Evolutionary conservation across 768 basidiomycete species (phyloP).

Genomic region (Lentinula guzmanii): DNA sequence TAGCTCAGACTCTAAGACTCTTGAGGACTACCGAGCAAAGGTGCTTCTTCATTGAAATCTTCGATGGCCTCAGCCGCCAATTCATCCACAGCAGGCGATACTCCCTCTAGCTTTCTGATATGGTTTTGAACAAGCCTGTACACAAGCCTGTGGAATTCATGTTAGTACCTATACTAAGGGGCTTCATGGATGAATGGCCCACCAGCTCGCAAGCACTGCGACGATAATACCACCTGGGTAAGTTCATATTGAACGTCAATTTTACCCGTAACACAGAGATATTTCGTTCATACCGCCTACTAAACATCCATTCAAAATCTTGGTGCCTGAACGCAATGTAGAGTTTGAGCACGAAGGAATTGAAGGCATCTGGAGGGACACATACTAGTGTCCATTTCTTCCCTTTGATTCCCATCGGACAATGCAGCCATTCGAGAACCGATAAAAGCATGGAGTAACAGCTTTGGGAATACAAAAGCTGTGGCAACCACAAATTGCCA

Average conservation of each 20-base stretch:
- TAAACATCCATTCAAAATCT: constrained; percentile 56
- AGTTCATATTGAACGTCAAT: not conserved
- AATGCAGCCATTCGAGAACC: constrained; percentile 69
- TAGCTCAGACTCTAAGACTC: not conserved
- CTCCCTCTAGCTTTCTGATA: constrained; percentile 46
- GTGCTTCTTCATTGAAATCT: constrained; percentile 53
- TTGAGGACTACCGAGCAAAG: constrained; percentile 32
- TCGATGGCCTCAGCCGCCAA: constrained; percentile 56
- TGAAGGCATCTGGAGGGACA: constrained; percentile 15
- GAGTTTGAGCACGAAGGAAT: constrained; percentile 1
- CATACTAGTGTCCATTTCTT: constrained; percentile 71
- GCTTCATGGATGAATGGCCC: constrained; percentile 17
- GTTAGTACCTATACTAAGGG: constrained; percentile 6
- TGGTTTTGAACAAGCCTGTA: constrained; percentile 60
- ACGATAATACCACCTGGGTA: constrained; percentile 42
- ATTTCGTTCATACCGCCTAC: constrained; percentile 27
- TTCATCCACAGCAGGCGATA: constrained; percentile 43
- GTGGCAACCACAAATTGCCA: constrained; percentile 78
- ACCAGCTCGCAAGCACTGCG: constrained; percentile 64
- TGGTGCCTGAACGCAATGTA: constrained; percentile 39
- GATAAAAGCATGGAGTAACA: constrained; percentile 69
- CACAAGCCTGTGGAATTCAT: constrained; percentile 44
- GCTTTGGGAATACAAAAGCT: constrained; percentile 62
- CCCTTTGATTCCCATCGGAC: constrained; percentile 71
- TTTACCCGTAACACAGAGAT: not conserved